phyloP scores from a whole-genome alignment of 2,329 filamentous ascomycete genomes.

The Fusarium luffae region DNA sequence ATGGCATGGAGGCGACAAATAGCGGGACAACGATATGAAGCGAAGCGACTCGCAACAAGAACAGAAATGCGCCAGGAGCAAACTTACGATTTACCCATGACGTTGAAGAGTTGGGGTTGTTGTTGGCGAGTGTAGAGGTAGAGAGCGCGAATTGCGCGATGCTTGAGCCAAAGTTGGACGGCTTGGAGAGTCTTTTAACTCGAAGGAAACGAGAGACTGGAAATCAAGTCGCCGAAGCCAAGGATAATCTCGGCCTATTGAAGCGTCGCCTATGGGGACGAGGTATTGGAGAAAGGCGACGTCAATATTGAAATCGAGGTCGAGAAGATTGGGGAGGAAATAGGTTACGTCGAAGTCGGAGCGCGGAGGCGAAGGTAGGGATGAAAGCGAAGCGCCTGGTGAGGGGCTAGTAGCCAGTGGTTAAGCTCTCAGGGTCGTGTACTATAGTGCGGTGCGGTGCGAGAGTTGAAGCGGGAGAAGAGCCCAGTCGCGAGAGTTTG shows the following conservation, averaged over 20 bases:
- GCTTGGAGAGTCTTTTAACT: constrained; percentile 14
- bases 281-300: constrained; percentile 5
- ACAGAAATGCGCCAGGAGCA: not conserved
- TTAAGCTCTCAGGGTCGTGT: constrained; percentile 37
- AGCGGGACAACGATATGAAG: not conserved
- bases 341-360: constrained; percentile 31
- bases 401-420: constrained; percentile 34
- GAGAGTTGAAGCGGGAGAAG: constrained; percentile 21
- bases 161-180: constrained; percentile 21
- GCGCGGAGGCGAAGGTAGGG: constrained; percentile 27
- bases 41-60: not conserved
- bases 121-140: constrained; percentile 23
- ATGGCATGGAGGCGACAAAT: not conserved
- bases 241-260: not conserved
- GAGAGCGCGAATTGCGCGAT: constrained; percentile 46
- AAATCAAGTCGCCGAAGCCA: not conserved
- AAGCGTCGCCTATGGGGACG: constrained; percentile 19
- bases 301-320: constrained; percentile 12
- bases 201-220: constrained; percentile 15
- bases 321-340: constrained; percentile 12
- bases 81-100: constrained; percentile 69
- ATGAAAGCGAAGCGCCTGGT: constrained; percentile 29
- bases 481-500: constrained; percentile 12
- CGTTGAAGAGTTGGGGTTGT: constrained; percentile 13
- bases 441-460: not conserved